phyloP scores from a whole-genome alignment of 2,329 filamentous ascomycete species.

The Coniochaeta prunicola region DNA sequence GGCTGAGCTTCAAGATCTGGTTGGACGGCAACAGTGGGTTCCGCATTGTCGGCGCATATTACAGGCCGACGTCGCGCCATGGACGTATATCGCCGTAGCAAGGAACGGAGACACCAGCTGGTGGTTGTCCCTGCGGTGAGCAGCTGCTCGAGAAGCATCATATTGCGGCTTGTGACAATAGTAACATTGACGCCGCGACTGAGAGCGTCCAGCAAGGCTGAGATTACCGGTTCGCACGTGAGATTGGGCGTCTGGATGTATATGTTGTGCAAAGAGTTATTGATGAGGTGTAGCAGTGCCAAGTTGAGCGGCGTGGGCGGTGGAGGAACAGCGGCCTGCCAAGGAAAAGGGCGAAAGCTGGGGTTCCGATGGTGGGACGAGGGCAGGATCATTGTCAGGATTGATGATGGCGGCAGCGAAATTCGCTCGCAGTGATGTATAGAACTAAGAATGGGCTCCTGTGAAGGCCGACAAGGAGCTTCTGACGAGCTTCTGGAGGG shows the following conservation, averaged over 20 bases:
- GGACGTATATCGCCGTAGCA: constrained; percentile 48
- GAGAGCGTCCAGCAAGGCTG: constrained; percentile 54
- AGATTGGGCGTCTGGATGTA: constrained; percentile 73
- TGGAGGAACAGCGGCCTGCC: constrained; percentile 37
- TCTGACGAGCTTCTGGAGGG: background rate
- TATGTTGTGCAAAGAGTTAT: constrained; percentile 49
- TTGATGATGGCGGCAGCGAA: constrained; percentile 6
- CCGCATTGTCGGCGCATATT: background rate
- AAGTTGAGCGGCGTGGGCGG: constrained; percentile 62
- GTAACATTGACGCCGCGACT: constrained; percentile 59
- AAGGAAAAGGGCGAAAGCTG: constrained; percentile 51
- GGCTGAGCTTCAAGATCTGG: constrained; percentile 35
- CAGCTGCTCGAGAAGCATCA: constrained; percentile 79
- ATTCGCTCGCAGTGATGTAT: constrained; percentile 11
- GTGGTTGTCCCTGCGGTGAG: constrained; percentile 72
- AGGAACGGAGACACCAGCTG: constrained; percentile 49
- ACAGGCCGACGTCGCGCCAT: background rate
- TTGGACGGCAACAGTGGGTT: constrained; percentile 11
- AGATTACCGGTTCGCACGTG: constrained; percentile 58
- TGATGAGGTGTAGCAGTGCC: constrained; percentile 54
- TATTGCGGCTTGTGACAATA: constrained; percentile 57
- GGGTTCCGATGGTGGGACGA: constrained; percentile 67
- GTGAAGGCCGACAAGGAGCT: background rate
- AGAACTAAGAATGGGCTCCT: constrained; percentile 12
- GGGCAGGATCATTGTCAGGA: constrained; percentile 60